phyloP scores from a whole-genome alignment of 75 land plant genomes.

The Pseudotsuga menziesii region DNA sequence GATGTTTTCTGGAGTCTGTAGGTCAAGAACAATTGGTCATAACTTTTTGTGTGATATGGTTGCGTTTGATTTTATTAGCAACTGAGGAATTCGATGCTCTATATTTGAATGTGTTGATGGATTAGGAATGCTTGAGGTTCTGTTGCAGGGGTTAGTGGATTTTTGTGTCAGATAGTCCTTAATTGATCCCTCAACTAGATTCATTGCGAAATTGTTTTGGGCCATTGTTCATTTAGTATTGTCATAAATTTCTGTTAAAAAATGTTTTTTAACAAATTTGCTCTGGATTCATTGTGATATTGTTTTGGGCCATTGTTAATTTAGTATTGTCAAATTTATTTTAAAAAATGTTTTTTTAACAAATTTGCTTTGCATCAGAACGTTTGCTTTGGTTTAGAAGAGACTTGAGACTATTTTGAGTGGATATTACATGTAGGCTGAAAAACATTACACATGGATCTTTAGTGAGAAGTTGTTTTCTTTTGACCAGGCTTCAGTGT shows the following conservation, averaged over 20 bases:
- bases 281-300: not conserved
- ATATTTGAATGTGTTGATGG: not conserved
- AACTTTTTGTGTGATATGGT: not conserved
- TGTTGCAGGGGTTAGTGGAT: not conserved
- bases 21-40: too few relatives aligned
- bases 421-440: not conserved
- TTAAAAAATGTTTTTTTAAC: not conserved
- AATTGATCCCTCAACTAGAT: not conserved
- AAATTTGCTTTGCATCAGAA: too few relatives aligned
- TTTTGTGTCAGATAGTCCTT: not conserved
- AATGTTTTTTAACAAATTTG: not conserved
- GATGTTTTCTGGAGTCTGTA: too few relatives aligned
- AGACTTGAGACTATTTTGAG: not conserved
- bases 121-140: too few relatives aligned
- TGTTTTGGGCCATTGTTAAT: not conserved
- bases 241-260: not conserved
- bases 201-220: not conserved
- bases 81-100: not conserved
- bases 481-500: slow-evolving; percentile 57
- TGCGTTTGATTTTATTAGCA: not conserved
- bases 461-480: slow-evolving; percentile 1
- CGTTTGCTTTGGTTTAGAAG: not conserved
- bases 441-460: not conserved
- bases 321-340: not conserved
- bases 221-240: not conserved